phyloP scores from a whole-genome alignment of 352 stramenopile species.

The Globisporangium barbulae region DNA sequence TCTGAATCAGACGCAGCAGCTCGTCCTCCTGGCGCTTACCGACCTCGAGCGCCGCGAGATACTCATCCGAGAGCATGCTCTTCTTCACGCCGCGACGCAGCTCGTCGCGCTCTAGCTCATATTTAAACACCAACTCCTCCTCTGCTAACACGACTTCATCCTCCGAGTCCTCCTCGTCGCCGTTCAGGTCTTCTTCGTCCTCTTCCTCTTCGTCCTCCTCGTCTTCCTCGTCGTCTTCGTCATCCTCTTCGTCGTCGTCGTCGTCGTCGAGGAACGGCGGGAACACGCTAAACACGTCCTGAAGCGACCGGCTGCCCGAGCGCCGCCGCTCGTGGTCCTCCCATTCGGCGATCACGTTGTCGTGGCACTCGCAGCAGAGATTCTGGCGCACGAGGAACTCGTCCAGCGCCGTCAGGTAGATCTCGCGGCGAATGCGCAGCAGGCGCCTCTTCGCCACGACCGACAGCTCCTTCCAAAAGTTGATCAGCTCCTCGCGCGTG shows the following conservation, averaged over 20 bases:
- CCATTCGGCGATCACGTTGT: constrained; percentile 82
- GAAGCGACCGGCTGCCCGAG: constrained; percentile 58
- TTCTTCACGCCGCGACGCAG: constrained; percentile 26
- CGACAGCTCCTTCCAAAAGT: constrained; percentile 77
- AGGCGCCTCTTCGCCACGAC: constrained; percentile 59
- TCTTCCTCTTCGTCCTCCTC: constrained; percentile 36
- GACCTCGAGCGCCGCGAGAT: constrained; percentile 58
- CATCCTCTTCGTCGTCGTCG: constrained; percentile 58
- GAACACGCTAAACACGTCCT: constrained; percentile 77
- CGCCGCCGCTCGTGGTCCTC: constrained; percentile 71
- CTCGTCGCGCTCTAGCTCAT: constrained; percentile 56
- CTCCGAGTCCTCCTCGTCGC: constrained; percentile 34
- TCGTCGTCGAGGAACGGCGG: constrained; percentile 72
- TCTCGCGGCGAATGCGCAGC: constrained; percentile 68
- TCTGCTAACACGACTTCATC: constrained; percentile 49
- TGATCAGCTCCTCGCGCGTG: constrained; percentile 71
- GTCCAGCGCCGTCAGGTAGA: constrained; percentile 65
- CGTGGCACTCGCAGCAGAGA: constrained; percentile 79
- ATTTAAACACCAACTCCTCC: constrained; percentile 70
- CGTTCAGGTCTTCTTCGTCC: constrained; percentile 31
- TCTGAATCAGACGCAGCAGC: constrained; percentile 69
- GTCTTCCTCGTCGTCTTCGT: constrained; percentile 55
- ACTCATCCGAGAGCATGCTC: constrained; percentile 56
- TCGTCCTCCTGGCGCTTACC: constrained; percentile 67
- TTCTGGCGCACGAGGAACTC: constrained; percentile 77